phyloP scores from a whole-genome alignment of 2,329 filamentous ascomycete species.

The Aureobasidium vineae region DNA sequence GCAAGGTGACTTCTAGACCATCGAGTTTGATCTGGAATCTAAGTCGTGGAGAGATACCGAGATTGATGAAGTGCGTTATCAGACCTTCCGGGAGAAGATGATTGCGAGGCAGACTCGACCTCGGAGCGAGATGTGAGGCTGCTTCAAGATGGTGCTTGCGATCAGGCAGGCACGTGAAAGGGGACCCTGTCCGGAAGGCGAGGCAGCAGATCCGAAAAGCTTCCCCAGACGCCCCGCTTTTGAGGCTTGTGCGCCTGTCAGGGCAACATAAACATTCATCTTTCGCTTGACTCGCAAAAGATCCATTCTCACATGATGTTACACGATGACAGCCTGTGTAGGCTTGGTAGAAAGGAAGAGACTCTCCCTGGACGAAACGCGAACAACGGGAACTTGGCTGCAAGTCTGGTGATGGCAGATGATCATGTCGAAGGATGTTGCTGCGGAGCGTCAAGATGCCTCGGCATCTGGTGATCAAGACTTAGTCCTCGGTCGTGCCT shows the following conservation, averaged over 20 bases:
- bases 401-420: background rate
- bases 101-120: background rate
- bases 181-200: background rate
- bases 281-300: background rate
- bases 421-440: background rate
- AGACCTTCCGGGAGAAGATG: background rate
- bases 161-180: background rate
- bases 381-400: too few species aligned
- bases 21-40: background rate
- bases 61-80: background rate
- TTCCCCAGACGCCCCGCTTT: constrained; percentile 6
- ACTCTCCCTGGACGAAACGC: too few species aligned
- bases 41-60: background rate
- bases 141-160: background rate
- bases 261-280: background rate
- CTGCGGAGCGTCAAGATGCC: constrained; percentile 11
- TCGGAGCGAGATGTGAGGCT: background rate
- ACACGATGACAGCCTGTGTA: too few species aligned
- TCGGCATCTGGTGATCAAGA: constrained; percentile 23
- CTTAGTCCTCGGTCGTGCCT: constrained; percentile 16
- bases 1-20: background rate
- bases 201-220: background rate
- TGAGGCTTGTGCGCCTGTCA: background rate
- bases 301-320: background rate
- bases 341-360: too few species aligned